Base-by-base conservation (phyloP, 2,329 filamentous ascomycete species). In the Aspergillus bombycis region DNA sequence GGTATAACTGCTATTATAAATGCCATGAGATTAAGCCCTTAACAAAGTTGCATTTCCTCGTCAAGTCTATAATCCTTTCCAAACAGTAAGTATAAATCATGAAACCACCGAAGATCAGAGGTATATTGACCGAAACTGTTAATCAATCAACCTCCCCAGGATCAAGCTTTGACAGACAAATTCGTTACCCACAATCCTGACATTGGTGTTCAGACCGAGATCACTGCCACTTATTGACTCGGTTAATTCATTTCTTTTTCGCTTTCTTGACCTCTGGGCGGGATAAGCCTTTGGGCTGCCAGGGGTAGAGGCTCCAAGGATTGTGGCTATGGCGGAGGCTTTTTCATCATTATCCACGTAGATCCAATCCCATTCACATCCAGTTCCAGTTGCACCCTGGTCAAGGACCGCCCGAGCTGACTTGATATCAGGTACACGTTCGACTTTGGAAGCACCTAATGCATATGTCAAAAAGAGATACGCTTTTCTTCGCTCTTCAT, bases 91-190 rank as follows among this genome's bases (percentile, higher is more conserved):
- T 30, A 43, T 41, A n/a, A 43, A 11, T 10, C 52, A 55, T 4
- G 11, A 48, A 48, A 63, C n/a, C 41, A 50, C 30, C 28, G 8
- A 46, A 54, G 9, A 53, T 45, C 16, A 58, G 21, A 57, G 41
- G 21, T 11, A 45, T 46, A 34, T 43, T 38, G 43, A 21, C 32
- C 58, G 52, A 23, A 23, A 41, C 67, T 64, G 79, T 57, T 87
- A 85, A 65, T 92, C 89, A 58, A 93, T 86, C 69, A 97, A 79
- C 65, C 88, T 87, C 0, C 94, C 94, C 57, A 97, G 77, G 67
- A 99, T 97, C 63, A 98, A 81, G 76, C 93, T 97, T 82, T 99
- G 94, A 61, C 96, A 89, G 26, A 98, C 88, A 74, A 94, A 88
- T 78, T 98, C 94, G 75, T 96, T 90, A 61, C 89, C 90, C 58